Percentiles rank a stretch among this genome's conserved stretches.
Evolutionary conservation across 2,329 filamentous ascomycete genomes (phyloP).

Genomic region (Fusarium sambucinum): DNA sequence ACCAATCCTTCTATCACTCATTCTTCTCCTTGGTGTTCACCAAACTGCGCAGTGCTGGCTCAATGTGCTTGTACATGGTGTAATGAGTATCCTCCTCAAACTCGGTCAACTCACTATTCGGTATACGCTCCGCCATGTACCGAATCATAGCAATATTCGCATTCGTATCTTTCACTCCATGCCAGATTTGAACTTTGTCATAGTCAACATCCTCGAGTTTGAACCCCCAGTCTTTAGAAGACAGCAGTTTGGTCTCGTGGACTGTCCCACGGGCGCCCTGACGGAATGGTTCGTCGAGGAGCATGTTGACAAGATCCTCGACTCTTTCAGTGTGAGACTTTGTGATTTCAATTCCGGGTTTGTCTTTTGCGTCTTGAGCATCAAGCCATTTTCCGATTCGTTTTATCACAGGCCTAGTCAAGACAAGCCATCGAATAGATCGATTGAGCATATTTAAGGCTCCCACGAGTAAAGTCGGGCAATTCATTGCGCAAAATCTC

Average conservation of each 20-base stretch:
- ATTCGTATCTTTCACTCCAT: conserved; percentile 9
- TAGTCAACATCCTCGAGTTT: background rate
- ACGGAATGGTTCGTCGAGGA: conserved; percentile 44
- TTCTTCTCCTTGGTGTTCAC: too few relatives aligned
- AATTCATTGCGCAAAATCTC: conserved; percentile 38
- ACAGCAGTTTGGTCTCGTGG: conserved; percentile 19
- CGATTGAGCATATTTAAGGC: background rate
- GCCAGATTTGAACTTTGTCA: background rate
- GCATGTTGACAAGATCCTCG: background rate
- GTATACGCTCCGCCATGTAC: conserved; percentile 2
- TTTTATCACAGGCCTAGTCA: background rate
- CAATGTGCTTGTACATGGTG: conserved; percentile 46
- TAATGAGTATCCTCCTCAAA: conserved; percentile 53
- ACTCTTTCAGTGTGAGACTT: background rate
- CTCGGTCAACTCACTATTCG: conserved; percentile 50
- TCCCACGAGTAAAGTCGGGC: background rate
- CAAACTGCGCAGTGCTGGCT: conserved; percentile 18
- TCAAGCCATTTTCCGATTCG: conserved; percentile 30
- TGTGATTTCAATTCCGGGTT: background rate
- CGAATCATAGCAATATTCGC: conserved; percentile 1
- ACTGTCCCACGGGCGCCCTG: conserved; percentile 3
- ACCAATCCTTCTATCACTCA: background rate
- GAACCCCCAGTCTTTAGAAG: conserved; percentile 8
- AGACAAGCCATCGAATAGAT: background rate
- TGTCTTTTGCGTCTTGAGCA: background rate